Evolutionary conservation across 108 stramenopile species (phyloP), one percentile per base, ranked within the genome.

Genomic region (Cyclotella baltica): DNA sequence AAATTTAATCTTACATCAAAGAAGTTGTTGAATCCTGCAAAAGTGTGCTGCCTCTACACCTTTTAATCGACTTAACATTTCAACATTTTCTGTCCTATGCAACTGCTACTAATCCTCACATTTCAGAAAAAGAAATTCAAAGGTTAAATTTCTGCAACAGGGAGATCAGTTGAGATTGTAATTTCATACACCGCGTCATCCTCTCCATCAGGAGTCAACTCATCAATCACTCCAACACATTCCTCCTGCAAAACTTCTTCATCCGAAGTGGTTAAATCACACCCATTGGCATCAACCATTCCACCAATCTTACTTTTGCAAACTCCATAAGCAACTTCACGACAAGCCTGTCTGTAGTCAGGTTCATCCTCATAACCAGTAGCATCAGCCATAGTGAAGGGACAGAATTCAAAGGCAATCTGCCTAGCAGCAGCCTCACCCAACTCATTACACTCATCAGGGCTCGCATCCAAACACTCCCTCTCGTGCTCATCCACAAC

Each of bases 321-420:
- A 8, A 64, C 31, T 38, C 63, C 38, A 23, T 64, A 64, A 38
- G 63, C 63, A 43, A 64, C 63, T 11, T 64, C 30, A 29, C 63
- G 63, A 43, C 63, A 64, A 16, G 28, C 27, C 38, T 64, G 28
- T 4, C 25, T 43, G 38, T 64, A 64, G 63, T 43, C 25, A 3
- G 63, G 63, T 13, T 43, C 40, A 13, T 43, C 40, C n/a, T n/a
- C n/a, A 20, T 10, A n/a, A 64, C 25, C 5, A 64, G 0, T 18
- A 11, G 23, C 36, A 13, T 2, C 31, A 13, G 59, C 10, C 16
- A 11, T 38, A 38, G 1, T 22, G 5, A 2, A 9, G 15, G 22
- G 38, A 20, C 63, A 64, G 63, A 27, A 43, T 37, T 43, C 22
- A 43, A 33, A 64, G 1, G 63, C 63, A 38, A 64, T 38, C 23